These are phyloP conservation scores for Breviolum minutum DNA, from an alignment of 73 alveolate species.

Conservation along the genomic window DNA sequence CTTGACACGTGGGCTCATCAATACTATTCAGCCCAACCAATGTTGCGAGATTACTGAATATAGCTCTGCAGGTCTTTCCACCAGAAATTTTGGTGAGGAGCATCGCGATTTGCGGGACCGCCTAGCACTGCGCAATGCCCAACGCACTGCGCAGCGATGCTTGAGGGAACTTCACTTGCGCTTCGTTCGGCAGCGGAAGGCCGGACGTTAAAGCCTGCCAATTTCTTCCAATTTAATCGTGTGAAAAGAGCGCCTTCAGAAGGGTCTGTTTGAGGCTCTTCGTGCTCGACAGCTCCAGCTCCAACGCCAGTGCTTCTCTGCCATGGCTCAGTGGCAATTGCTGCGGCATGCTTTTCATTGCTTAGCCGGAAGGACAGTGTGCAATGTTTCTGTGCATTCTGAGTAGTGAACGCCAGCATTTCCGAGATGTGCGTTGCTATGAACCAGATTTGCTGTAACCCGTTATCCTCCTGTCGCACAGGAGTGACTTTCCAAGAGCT, in stretches of 20 bases:
- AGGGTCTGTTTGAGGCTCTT: neutral
- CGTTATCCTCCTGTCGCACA: neutral
- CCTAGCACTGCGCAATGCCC: conserved; percentile 62
- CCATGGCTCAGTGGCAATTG: conserved; percentile 36
- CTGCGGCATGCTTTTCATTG: conserved; percentile 41
- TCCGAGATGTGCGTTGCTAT: neutral
- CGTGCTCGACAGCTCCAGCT: conserved; percentile 53
- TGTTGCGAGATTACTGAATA: too few relatives aligned
- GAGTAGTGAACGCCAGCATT: neutral
- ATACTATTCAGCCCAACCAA: too few relatives aligned
- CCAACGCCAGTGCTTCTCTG: conserved; percentile 30
- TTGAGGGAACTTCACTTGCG: conserved; percentile 50
- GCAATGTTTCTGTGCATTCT: neutral
- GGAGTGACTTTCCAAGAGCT: conserved; percentile 19
- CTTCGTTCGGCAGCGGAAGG: conserved; percentile 34
- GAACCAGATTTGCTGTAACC: too few relatives aligned
- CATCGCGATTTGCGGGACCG: conserved; percentile 56
- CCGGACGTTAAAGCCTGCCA: neutral
- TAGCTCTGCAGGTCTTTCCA: neutral
- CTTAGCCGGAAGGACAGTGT: neutral
- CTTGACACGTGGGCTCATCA: too few relatives aligned
- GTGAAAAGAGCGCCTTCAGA: too few relatives aligned
- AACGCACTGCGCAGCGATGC: conserved; percentile 55
- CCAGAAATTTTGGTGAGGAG: neutral
- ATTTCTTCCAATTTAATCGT: too few relatives aligned